These are phyloP conservation scores for Ordospora pajunii DNA, from an alignment of 371 early-diverging fungal genomes.

Conservation along the genomic window DNA sequence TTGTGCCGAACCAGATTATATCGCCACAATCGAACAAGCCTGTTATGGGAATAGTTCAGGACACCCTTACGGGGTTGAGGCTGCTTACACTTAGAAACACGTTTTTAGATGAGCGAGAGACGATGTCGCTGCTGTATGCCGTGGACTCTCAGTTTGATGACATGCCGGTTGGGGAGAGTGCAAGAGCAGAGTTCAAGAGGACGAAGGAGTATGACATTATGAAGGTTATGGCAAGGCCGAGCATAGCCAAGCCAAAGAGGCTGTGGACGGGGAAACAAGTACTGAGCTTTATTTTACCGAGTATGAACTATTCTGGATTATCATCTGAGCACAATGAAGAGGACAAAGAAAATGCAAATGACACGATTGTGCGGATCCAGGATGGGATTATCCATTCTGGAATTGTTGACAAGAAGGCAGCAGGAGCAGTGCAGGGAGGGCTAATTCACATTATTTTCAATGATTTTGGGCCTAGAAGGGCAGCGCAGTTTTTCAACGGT, in stretches of 20 bases:
- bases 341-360: slow-evolving; percentile 50
- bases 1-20: slow-evolving; percentile 92
- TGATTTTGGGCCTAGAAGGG: slow-evolving; percentile 80
- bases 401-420: slow-evolving; percentile 88
- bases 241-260: slow-evolving; percentile 82
- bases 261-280: slow-evolving; percentile 98
- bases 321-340: slow-evolving; percentile 70
- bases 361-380: slow-evolving; percentile 70
- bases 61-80: slow-evolving; percentile 86
- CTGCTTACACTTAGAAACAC: slow-evolving; percentile 87
- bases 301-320: slow-evolving; percentile 63
- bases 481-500: slow-evolving; percentile 81
- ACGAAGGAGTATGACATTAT: slow-evolving; percentile 1
- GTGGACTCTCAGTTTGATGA: slow-evolving; percentile 74
- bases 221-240: slow-evolving; percentile 64
- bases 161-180: slow-evolving; percentile 59
- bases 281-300: slow-evolving; percentile 78
- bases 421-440: slow-evolving; percentile 81
- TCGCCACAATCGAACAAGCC: slow-evolving; percentile 95
- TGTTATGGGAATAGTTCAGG: slow-evolving; percentile 99
- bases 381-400: slow-evolving; percentile 84
- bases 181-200: not conserved
- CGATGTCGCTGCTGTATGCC: slow-evolving; percentile 68
- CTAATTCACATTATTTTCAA: slow-evolving; percentile 87
- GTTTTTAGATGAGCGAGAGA: slow-evolving; percentile 75